Base-by-base conservation (phyloP, 1,139 yeast genomes). In the Meyerozyma smithsonii region DNA sequence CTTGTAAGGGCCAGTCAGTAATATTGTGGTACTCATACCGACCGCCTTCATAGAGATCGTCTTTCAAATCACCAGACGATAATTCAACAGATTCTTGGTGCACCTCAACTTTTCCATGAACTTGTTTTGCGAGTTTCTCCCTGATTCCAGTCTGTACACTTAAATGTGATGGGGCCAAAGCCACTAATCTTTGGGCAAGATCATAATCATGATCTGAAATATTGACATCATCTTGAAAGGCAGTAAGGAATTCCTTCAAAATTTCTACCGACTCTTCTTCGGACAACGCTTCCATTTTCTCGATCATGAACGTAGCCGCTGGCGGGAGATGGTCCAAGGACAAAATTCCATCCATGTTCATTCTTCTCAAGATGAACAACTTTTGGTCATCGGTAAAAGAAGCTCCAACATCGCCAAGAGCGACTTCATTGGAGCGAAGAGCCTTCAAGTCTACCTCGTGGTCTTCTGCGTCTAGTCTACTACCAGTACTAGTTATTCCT, bases 161-260 rank as follows among this genome's bases (percentile, higher is more conserved):
- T 5, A 30, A 7, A 7, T 30, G 8, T 8, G 7, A 30, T 10
- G 21, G 34, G 10, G 15, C 21, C 12, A 16, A 18, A 8, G 19
- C 23, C 11, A 30, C 21, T 8, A 30, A 30, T 8, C 34, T 16
- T 30, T 30, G 21, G 16, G 32, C 35, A 8, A 60, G 53, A 1
- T 58, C 53, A 12, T 46, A 65, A 37, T 64, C 72, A 6, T 55
- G 59, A 8, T 48, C 45, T 5, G 78, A 72, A 46, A 77, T 68
- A 49, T 79, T 79, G 39, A 70, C 64, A 53, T 79, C 85, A 34
- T 61, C 68, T 2, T 52, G 49, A 48, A 74, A 79, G 28, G 69
- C 67, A 1, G 49, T 60, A 4, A 67, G 45, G 5, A 73, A 64
- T 12, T 62, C 57, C 36, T 57, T 51, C 37, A 79, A 58, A 35